A percentile compares a stretch with the other conserved stretches of the same genome.
Conservation (phyloP, 2,329 filamentous ascomycete species). For the Passalora sequoiae region DNA sequence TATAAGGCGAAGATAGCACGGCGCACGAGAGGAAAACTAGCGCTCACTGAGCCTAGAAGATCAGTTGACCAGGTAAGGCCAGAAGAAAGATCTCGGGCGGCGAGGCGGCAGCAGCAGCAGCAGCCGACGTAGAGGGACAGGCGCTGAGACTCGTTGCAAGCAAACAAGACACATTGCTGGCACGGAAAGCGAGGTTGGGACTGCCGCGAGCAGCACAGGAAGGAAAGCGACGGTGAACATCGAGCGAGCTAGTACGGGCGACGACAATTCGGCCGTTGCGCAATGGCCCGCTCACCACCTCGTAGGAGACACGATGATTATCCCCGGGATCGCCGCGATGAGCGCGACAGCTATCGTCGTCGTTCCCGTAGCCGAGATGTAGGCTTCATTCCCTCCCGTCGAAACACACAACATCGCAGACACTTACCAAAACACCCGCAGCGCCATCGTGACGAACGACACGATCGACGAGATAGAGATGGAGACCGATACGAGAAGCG, state of each 20-base stretch:
- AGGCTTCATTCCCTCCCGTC: background rate
- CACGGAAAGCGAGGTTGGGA: background rate
- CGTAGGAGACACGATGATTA: constrained; percentile 8
- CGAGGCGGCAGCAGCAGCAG: background rate
- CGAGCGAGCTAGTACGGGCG: constrained; percentile 9
- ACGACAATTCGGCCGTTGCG: constrained; percentile 8
- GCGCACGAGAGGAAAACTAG: no score
- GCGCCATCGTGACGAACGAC: constrained; percentile 11
- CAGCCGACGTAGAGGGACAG: background rate
- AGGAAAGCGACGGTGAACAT: background rate
- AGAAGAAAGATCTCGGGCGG: background rate
- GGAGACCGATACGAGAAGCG: constrained; percentile 2
- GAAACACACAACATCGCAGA: background rate
- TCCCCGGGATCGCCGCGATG: constrained; percentile 3
- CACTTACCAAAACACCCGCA: constrained; percentile 3
- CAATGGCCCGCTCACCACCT: constrained; percentile 13
- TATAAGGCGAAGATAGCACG: no score
- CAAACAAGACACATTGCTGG: background rate
- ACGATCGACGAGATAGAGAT: constrained; percentile 10
- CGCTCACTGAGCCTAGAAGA: no score
- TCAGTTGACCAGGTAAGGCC: constrained; percentile 5
- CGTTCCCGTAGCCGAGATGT: constrained; percentile 16
- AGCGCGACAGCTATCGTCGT: constrained; percentile 6
- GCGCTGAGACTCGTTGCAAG: background rate
- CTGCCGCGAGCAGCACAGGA: background rate